Base-by-base conservation (phyloP, 2,329 filamentous ascomycete species). In the Phaeosphaeriaceae sp. region DNA sequence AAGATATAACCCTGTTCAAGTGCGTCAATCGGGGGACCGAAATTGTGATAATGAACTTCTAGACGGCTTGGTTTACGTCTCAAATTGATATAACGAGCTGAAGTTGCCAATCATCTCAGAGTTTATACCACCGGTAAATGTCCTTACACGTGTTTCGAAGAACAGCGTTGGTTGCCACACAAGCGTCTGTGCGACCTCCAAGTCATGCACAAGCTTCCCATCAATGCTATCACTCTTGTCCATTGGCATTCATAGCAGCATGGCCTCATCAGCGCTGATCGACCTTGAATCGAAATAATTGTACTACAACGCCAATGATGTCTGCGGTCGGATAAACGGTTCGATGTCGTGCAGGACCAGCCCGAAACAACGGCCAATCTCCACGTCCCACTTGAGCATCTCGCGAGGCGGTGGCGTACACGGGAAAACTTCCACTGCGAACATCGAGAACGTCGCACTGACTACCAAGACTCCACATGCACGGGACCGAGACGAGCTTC, bases 311-410 rank as follows among this genome's bases (percentile, higher is more conserved):
- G 36, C 17, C 36, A n/a, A 40, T 5, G 15, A 40, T 40, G 17
- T 40, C 3, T 40, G 15, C 36, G 5, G 36, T 7, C 17, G n/a
- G 19, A 22, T 22, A 45, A 22, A 20, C 9, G 19, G n/a, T 11
- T 52, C 22, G 49, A 25, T 15, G 49, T 40, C 15, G 25, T 36
- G 19, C 53, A 51, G 31, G 47, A 51, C 20, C 33, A 7, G 47
- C 47, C 36, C 36, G 36, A 40, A 40, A 40, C 17, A 40, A 40
- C 36, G 17, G 24, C 42, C 53, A 56, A 47, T 56, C 17, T 48
- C 53, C 45, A 54, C 46, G 20, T 44, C 46, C 44, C 51, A 48
- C 49, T 10, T 48, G 15, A 24, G 17, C 22, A 22, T 21, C 25
- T 13, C 21, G 40, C 50, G 24, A 45, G 51, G 42, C 41, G 17